Evolutionary conservation across 2,329 filamentous ascomycete genomes (phyloP).

Genomic region (Fusarium sp.): DNA sequence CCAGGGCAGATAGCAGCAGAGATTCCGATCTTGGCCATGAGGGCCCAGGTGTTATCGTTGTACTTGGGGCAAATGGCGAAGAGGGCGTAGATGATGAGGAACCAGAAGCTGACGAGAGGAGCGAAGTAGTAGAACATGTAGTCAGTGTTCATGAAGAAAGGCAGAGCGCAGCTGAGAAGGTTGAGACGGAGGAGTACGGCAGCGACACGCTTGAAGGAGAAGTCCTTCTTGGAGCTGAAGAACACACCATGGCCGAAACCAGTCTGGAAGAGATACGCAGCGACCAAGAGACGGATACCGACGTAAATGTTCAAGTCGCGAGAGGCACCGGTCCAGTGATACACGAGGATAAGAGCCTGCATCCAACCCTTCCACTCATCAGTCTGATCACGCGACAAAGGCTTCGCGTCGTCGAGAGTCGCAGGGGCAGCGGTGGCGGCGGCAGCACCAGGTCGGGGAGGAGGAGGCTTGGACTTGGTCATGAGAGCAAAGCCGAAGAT

Average conservation of each 20-base stretch:
- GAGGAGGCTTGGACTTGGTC: conserved; percentile 30
- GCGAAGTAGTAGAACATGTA: conserved; percentile 67
- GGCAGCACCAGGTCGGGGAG: conserved; percentile 14
- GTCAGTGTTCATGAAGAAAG: conserved; percentile 66
- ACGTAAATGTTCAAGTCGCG: conserved; percentile 63
- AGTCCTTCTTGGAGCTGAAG: conserved; percentile 67
- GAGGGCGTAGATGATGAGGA: conserved; percentile 65
- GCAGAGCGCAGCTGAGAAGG: conserved; percentile 63
- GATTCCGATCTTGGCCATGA: conserved; percentile 61
- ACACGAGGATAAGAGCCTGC: conserved; percentile 64
- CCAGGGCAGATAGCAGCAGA: conserved; percentile 54
- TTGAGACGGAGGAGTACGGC: conserved; percentile 68
- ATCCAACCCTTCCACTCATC: conserved; percentile 76
- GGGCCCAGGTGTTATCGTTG: conserved; percentile 57
- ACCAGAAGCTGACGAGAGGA: conserved; percentile 70
- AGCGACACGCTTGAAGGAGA: conserved; percentile 63
- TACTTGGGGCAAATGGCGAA: conserved; percentile 55
- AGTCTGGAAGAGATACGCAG: conserved; percentile 71
- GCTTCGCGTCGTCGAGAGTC: conserved; percentile 36
- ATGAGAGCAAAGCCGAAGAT: conserved; percentile 35
- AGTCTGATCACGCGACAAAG: conserved; percentile 61
- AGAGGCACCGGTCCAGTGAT: conserved; percentile 64
- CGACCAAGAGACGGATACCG: conserved; percentile 64
- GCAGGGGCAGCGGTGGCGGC: not conserved
- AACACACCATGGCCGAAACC: conserved; percentile 70